These are phyloP conservation scores for Primulina tabacum DNA, from an alignment of 257 asterid species.

Conservation along the genomic window DNA sequence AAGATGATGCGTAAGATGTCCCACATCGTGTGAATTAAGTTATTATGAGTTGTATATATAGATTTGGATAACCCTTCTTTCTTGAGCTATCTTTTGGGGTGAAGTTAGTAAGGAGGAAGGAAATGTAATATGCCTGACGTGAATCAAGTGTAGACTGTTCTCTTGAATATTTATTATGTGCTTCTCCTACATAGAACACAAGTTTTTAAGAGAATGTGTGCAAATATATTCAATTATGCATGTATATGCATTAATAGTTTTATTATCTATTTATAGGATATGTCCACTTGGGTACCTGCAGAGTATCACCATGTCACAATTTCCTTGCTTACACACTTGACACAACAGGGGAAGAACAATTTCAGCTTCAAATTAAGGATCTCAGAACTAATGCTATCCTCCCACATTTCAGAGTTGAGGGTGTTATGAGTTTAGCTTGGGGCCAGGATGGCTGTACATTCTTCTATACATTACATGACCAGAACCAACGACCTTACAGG, in stretches of 20 bases:
- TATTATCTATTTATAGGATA: conserved; percentile 56
- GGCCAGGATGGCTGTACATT: conserved; percentile 65
- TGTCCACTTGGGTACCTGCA: conserved; percentile 91
- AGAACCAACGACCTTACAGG: conserved; percentile 92
- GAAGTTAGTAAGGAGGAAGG: no score
- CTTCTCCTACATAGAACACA: neutral
- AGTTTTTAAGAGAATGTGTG: neutral
- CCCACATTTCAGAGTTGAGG: conserved; percentile 46
- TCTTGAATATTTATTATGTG: no score
- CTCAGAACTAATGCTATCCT: conserved; percentile 42
- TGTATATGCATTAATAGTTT: neutral
- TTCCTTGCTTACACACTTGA: conserved; percentile 84
- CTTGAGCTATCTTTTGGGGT: no score
- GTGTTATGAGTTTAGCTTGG: conserved; percentile 96
- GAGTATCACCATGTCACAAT: conserved; percentile 85
- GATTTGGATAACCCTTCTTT: no score
- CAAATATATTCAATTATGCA: neutral
- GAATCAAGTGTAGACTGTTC: no score
- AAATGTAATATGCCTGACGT: neutral
- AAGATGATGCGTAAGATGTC: no score
- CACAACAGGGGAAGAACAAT: conserved; percentile 65
- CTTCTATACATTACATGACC: conserved; percentile 73
- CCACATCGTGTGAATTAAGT: no score
- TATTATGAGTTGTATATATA: no score
- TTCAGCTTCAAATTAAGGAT: conserved; percentile 77